A percentile compares a stretch with the other conserved stretches of the same genome.
phyloP scores from a whole-genome alignment of 108 stramenopile genomes.

The Pseudonitzschia multiseries region DNA sequence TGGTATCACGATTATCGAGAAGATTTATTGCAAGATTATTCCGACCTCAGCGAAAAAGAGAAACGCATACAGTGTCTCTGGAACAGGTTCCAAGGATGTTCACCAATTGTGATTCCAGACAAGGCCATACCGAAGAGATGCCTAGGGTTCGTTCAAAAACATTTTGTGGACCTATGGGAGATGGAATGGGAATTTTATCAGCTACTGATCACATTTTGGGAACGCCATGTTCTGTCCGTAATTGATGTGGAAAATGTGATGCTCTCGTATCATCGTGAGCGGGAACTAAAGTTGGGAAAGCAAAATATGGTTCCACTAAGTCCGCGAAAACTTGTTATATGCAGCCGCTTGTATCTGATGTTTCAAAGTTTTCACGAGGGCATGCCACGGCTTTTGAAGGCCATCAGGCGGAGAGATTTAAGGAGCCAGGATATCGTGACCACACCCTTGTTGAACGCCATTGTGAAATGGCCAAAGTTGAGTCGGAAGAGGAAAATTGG shows the following conservation, averaged over 20 bases:
- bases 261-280: neutral
- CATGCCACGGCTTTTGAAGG: neutral
- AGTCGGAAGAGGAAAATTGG: neutral
- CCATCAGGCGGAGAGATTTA: neutral
- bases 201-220: slow-evolving; percentile 3
- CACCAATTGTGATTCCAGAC: neutral
- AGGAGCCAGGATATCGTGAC: neutral
- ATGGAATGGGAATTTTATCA: slow-evolving; percentile 8
- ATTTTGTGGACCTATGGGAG: neutral
- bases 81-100: slow-evolving; percentile 10
- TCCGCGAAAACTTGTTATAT: neutral
- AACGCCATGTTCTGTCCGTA: neutral
- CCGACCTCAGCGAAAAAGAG: neutral
- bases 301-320: neutral
- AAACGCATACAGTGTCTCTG: neutral
- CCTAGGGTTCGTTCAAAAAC: neutral
- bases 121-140: neutral
- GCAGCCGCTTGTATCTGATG: neutral
- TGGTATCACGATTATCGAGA: slow-evolving; percentile 16
- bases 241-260: neutral
- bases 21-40: neutral
- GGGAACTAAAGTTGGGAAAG: neutral
- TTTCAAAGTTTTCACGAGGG: neutral
- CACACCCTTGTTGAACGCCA: neutral
- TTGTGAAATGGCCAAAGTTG: neutral